phyloP scores from a whole-genome alignment of 352 stramenopile species.

The Thalassiosira mediterranea region DNA sequence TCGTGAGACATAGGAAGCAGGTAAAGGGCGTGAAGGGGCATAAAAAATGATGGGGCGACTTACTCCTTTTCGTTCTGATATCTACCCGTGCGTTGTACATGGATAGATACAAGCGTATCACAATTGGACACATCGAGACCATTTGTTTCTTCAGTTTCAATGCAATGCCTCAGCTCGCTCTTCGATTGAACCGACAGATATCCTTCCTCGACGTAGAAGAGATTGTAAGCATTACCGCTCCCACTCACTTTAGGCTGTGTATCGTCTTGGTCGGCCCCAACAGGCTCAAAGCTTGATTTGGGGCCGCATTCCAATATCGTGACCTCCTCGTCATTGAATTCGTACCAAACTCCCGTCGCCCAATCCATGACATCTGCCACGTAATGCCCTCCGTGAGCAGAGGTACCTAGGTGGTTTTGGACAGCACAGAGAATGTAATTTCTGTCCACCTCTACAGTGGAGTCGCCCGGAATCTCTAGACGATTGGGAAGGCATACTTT shows the following conservation, averaged over 20 bases:
- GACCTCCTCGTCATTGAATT: constrained; percentile 84
- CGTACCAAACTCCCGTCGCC: constrained; percentile 77
- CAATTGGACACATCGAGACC: neutral
- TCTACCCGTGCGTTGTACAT: constrained; percentile 21
- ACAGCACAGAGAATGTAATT: constrained; percentile 78
- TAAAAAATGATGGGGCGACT: constrained; percentile 15
- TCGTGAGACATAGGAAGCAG: neutral
- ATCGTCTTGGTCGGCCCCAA: constrained; percentile 1
- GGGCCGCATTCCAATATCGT: constrained; percentile 62
- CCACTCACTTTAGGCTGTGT: constrained; percentile 32
- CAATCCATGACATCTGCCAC: constrained; percentile 82
- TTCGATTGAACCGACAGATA: constrained; percentile 63
- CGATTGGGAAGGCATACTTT: constrained; percentile 67
- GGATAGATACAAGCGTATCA: constrained; percentile 27
- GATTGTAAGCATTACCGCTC: constrained; percentile 80
- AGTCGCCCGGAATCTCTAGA: constrained; percentile 49
- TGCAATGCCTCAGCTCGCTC: constrained; percentile 48
- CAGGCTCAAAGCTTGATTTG: constrained; percentile 52
- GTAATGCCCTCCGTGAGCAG: constrained; percentile 82
- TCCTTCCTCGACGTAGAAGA: constrained; percentile 81
- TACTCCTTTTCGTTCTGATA: constrained; percentile 48
- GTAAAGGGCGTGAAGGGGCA: neutral
- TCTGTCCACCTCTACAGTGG: constrained; percentile 1
- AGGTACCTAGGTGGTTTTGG: constrained; percentile 79
- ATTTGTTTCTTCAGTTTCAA: constrained; percentile 16